Percentiles rank a stretch among this genome's conserved stretches.
phyloP scores from a whole-genome alignment of 2,329 filamentous ascomycete species.

The Fusarium ambrosium region DNA sequence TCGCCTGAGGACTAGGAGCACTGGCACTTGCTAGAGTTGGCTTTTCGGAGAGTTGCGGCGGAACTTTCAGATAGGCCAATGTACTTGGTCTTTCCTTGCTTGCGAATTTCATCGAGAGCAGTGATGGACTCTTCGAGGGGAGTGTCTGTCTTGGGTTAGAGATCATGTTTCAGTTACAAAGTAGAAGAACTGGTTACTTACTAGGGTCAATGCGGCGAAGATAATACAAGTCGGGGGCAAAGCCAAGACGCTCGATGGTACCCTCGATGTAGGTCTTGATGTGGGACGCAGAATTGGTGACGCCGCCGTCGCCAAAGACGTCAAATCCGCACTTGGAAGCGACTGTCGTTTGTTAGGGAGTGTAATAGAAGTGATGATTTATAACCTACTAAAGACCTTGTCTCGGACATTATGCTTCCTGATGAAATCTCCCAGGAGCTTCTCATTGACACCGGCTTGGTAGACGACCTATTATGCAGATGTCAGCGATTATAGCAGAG shows the following conservation, averaged over 20 bases:
- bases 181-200: slow-evolving; percentile 36
- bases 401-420: slow-evolving; percentile 64
- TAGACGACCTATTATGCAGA: slow-evolving; percentile 57
- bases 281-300: slow-evolving; percentile 61
- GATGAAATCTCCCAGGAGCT: slow-evolving; percentile 64
- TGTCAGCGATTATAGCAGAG: background rate
- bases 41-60: slow-evolving; percentile 58
- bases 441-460: slow-evolving; percentile 62
- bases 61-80: slow-evolving; percentile 64
- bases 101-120: slow-evolving; percentile 61
- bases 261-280: slow-evolving; percentile 64
- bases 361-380: background rate
- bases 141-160: slow-evolving; percentile 47
- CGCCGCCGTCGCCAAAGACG: slow-evolving; percentile 49
- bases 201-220: slow-evolving; percentile 60
- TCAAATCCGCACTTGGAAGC: slow-evolving; percentile 63
- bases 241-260: slow-evolving; percentile 62
- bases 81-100: slow-evolving; percentile 62
- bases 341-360: slow-evolving; percentile 47
- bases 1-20: background rate
- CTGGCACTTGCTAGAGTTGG: slow-evolving; percentile 55
- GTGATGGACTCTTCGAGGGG: slow-evolving; percentile 62
- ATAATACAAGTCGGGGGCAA: slow-evolving; percentile 61
- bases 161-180: background rate
- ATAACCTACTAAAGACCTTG: slow-evolving; percentile 60